A percentile compares a stretch with the other conserved stretches of the same genome.
Conservation (phyloP, 805 yeast genomes). For the Lachancea nothofagi region DNA sequence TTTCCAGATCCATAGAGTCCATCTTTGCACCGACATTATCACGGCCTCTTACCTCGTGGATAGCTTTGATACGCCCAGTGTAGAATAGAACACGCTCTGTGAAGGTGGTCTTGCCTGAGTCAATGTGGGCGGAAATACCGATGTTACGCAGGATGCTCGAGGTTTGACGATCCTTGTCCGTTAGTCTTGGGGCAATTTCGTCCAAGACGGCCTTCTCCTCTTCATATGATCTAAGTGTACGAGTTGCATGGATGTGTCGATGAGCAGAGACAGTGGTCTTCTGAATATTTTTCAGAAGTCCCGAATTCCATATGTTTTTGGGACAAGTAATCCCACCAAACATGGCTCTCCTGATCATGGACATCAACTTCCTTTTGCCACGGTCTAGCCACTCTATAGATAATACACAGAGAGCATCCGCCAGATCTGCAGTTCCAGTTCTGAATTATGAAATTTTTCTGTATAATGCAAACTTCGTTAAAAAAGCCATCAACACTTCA, state of each 20-base stretch:
- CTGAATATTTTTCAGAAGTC: not conserved
- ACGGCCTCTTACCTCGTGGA: constrained; percentile 94
- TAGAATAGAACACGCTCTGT: constrained; percentile 95
- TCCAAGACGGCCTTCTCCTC: constrained; percentile 70
- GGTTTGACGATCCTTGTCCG: constrained; percentile 47
- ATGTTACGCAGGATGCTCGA: constrained; percentile 75
- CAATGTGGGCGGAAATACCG: constrained; percentile 97
- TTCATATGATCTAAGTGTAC: constrained; percentile 44
- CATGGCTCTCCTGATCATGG: not conserved
- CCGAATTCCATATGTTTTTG: not conserved
- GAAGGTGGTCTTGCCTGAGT: constrained; percentile 96
- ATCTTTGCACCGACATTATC: constrained; percentile 98
- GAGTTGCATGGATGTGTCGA: constrained; percentile 35
- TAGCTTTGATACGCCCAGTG: constrained; percentile 95
- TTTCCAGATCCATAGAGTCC: constrained; percentile 98
- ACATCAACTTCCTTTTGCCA: constrained; percentile 3
- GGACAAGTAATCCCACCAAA: not conserved
- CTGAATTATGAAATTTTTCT: not conserved
- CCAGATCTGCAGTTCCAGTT: not conserved
- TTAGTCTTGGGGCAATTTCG: constrained; percentile 43
- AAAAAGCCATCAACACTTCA: constrained; percentile 3
- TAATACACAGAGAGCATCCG: not conserved
- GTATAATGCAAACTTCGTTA: not conserved
- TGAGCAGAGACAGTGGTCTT: not conserved
- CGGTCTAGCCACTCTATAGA: not conserved